Evolutionary conservation across 805 yeast species (phyloP), one percentile per base, ranked within the genome.

Genomic region (Kodamaea hsintzibuensis): DNA sequence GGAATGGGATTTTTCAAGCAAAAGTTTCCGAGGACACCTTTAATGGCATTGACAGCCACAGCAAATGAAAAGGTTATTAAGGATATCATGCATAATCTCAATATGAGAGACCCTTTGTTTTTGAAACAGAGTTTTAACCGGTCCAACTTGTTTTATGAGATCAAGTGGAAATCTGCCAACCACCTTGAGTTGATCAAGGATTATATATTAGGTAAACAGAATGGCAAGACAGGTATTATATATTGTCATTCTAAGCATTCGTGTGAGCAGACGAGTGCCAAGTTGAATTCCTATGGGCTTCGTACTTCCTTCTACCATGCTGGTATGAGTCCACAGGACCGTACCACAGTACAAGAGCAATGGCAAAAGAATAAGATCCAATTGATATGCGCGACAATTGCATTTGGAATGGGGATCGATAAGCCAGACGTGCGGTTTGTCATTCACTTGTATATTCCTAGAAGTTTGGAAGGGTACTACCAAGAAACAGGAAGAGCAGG

Each of bases 401-500:
- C 99, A 0, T 95, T 95, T 78, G 99, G 99, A 25, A 95, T 95
- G 99, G 99, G 99, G 47, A 93, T 95, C 53, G 99, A 95, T 71
- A 95, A 95, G 68, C 89, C 97, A 0, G 96, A 95, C 70, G 99
- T 95, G 10, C 76, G 99, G 47, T 92, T 80, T 73, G 98, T 95
- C 2, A 84, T 90, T 42, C 99, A 95, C 71, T 78, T 87, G 58
- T 89, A 95, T 5, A 72, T 95, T 22, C 98, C 99, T 0, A 76
- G 97, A 62, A 89, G 91, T 51, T 75, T 95, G 58, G 99, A 95
- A 71, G 98, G 98, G 0, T 95, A 95, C 68, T 95, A 95, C 64
- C 99, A 95, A 70, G 99, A 95, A 68, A 92, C 98, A 1, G 99
- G 99, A 7, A 84, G 99, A 70, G 99, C 98, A 3, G 99, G 99